Evolutionary conservation across 768 basidiomycete species (phyloP).

Genomic region (Lactarius akahatsu): DNA sequence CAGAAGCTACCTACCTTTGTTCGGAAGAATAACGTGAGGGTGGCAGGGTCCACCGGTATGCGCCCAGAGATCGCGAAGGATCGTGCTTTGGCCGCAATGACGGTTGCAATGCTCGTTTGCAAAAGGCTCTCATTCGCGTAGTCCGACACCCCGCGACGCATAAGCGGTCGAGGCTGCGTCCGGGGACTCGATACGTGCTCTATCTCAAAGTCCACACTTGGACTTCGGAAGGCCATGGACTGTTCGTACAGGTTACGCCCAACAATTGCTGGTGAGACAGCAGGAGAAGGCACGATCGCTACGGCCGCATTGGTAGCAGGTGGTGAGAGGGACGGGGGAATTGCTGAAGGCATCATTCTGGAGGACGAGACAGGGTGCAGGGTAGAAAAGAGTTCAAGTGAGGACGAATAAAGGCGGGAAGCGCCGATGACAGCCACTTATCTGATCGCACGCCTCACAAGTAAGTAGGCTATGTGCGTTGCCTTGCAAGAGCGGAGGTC

Average conservation of each 20-base stretch:
- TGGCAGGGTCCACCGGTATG: slow-evolving; percentile 67
- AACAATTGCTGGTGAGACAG: slow-evolving; percentile 26
- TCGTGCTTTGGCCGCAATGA: slow-evolving; percentile 58
- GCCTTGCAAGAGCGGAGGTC: neutral
- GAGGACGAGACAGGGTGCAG: slow-evolving; percentile 15
- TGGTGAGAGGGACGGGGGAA: slow-evolving; percentile 15
- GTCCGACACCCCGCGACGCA: slow-evolving; percentile 39
- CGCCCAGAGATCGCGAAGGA: slow-evolving; percentile 67
- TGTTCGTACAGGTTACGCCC: slow-evolving; percentile 24
- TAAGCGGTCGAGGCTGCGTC: slow-evolving; percentile 25
- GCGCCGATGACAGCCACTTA: slow-evolving; percentile 23
- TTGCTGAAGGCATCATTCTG: slow-evolving; percentile 27
- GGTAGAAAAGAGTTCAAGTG: slow-evolving; percentile 14
- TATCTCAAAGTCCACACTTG: slow-evolving; percentile 62
- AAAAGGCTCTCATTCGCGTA: slow-evolving; percentile 54
- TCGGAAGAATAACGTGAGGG: slow-evolving; percentile 73
- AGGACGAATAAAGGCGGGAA: neutral
- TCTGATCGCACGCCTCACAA: slow-evolving; percentile 15
- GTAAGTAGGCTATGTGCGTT: neutral
- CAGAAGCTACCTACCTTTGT: slow-evolving; percentile 55
- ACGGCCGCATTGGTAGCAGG: neutral
- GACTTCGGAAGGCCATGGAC: slow-evolving; percentile 41
- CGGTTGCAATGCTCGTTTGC: slow-evolving; percentile 51
- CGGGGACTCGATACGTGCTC: slow-evolving; percentile 41
- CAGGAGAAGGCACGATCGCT: slow-evolving; percentile 25